Conservation (phyloP, 495 filamentous ascomycete genomes). For the Aspergillus funiculosus region DNA sequence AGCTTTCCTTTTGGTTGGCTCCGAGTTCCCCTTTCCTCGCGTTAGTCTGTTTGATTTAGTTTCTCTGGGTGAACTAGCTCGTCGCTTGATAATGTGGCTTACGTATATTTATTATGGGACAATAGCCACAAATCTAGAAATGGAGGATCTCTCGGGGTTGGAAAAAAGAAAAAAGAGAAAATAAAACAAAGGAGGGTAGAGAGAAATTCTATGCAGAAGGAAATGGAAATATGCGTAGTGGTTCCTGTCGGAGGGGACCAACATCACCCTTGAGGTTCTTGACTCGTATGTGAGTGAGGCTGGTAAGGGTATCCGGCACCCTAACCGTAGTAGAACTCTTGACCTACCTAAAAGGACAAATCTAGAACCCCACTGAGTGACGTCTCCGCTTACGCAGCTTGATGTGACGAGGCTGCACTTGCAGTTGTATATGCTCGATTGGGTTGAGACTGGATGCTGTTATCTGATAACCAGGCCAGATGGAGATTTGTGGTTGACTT, state of each 20-base stretch:
- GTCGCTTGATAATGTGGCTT: constrained; percentile 11
- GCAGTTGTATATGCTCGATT: constrained; percentile 5
- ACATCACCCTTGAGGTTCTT: too few relatives aligned
- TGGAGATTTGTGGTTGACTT: neutral
- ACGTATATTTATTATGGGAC: constrained; percentile 12
- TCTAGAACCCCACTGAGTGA: constrained; percentile 20
- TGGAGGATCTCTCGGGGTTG: neutral
- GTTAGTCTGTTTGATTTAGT: neutral
- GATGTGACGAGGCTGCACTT: constrained; percentile 10
- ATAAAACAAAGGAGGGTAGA: too few relatives aligned
- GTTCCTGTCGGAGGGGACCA: too few relatives aligned
- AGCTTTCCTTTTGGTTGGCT: constrained; percentile 9
- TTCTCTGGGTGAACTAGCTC: neutral
- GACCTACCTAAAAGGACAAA: constrained; percentile 4
- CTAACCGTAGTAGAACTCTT: neutral
- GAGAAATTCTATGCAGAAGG: too few relatives aligned
- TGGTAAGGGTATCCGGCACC: neutral
- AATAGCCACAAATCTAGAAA: constrained; percentile 8
- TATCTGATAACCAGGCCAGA: neutral
- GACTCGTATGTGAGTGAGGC: neutral
- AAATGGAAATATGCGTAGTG: too few relatives aligned
- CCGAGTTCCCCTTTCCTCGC: neutral
- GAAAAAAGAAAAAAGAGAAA: neutral
- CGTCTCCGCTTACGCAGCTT: constrained; percentile 24
- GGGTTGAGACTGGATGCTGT: neutral